phyloP scores from a whole-genome alignment of 2,329 filamentous ascomycete genomes.

The Scedosporium minutisporum region DNA sequence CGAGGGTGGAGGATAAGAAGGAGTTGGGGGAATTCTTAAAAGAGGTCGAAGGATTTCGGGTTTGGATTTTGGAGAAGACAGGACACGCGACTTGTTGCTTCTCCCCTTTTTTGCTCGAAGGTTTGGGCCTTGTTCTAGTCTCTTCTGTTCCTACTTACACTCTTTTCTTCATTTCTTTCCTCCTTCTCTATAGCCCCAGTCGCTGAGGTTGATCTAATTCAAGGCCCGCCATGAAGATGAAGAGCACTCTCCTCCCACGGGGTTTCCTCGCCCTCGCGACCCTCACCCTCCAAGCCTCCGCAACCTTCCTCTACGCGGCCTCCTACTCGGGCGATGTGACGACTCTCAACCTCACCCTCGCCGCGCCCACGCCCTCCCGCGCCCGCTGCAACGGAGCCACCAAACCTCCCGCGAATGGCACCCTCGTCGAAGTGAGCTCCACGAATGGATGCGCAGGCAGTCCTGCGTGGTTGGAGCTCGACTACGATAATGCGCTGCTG shows the following conservation, averaged over 20 bases:
- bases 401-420: constrained; percentile 14
- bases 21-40: no score
- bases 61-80: no score
- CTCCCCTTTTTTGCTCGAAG: neutral
- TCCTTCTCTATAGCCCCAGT: neutral
- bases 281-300: constrained; percentile 15
- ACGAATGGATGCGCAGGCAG: constrained; percentile 40
- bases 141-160: neutral
- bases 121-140: neutral
- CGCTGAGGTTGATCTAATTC: neutral
- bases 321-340: constrained; percentile 39
- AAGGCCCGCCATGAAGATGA: neutral
- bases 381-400: neutral
- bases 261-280: constrained; percentile 1
- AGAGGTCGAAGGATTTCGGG: no score
- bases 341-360: constrained; percentile 32
- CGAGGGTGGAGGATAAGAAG: no score
- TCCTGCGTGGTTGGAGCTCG: constrained; percentile 52
- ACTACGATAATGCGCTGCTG: constrained; percentile 36
- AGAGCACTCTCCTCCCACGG: neutral
- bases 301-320: constrained; percentile 34
- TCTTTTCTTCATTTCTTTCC: neutral
- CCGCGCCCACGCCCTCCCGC: constrained; percentile 4
- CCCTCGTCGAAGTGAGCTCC: constrained; percentile 31
- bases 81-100: neutral